Base-by-base conservation (phyloP, 1,284 basidiomycete genomes). In the Ceratobasidium sp. region DNA sequence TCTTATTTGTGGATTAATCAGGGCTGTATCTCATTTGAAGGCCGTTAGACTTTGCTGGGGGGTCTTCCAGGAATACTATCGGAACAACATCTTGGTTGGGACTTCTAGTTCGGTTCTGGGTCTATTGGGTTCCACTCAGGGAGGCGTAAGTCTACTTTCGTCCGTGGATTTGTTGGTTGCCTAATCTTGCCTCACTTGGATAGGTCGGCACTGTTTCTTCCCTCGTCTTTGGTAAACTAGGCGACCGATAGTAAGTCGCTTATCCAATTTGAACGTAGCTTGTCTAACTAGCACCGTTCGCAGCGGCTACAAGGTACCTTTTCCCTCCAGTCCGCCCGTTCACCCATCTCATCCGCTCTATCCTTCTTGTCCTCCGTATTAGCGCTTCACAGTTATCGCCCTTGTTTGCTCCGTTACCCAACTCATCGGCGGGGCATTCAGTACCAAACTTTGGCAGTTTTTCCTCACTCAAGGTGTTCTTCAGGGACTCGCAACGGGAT, bases 381-480 rank as follows among this genome's bases (percentile, higher is more conserved):
- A 79, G 79, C 78, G 74, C 13, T 79, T 79, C 56, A 80, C 80
- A 26, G 75, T 60, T 6, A n/a, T 76, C 67, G 81, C 80, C 3
- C 66, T 79, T 23, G 65, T 77, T 26, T 76, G 77, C 13, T 78
- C 80, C n/a, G 75, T 77, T 20, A 37, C 77, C n/a, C 61, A 77
- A 15, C 71, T 80, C 26, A 42, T 80, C 15, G 49, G 77, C 7
- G 76, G 79, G 4, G 80, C 80, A 7, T 81, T 80, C 49, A 79
- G 77, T 20, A 80, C 76, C 11, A 76, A 79, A 56, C 63, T 81
- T 13, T 81, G 81, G 81, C 81, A 81, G 26, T 78, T 79, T 31
- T 81, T 81, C 61, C 66, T 81, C 15, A 4, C 54, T n/a, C 58
- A 80, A 75, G 80, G 79, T 17, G 58, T 80, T 0, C 67, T 81